Base-by-base conservation (phyloP, 2,329 filamentous ascomycete species). In the Epicoccum sorghinum region DNA sequence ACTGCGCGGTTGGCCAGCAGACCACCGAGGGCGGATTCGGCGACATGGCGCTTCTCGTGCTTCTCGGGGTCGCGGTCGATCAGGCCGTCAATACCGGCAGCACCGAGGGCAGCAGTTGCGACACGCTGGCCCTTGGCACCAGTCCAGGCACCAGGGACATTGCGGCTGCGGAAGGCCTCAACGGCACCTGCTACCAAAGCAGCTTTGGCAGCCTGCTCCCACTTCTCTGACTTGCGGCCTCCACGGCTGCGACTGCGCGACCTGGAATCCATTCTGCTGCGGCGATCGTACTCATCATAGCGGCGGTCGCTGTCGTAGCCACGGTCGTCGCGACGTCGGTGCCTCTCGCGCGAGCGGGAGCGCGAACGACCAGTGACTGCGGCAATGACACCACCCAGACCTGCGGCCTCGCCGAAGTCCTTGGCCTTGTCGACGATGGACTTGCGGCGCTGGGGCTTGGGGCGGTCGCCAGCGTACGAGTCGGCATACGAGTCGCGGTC, bases 101-200 rank as follows among this genome's bases (percentile, higher is more conserved):
- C 92, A 76, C 91, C 89, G 25, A 87, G 75, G 32, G 93, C 93
- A 42, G 92, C 93, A 22, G 93, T 97, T 43, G 96, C 83, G 56
- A 98, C 86, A 47, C 93, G 91, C 79, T 92, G 95, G 62, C 92
- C 91, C 78, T 97, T 97, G 59, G 90, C 89, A 33, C 93, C 93
- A 60, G 88, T 89, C 92, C 93, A 97, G 38, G 88, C 85, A 49
- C 93, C 93, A 2, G 91, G 89, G 59, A 95, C 89, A 68, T 93
- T 96, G 72, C 93, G 88, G 52, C 92, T 88, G 58, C 91, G 89
- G 82, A 96, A 96, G 37, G 93, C 93, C 75, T 97, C 93, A 49
- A 92, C 89, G 36, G 93, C 93, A 66, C 92, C 93, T 27, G 93
- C 93, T 41, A 96, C 84, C 35, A 97, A 81, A 18, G 93, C 95